These are phyloP conservation scores for Hypoxylon fragiforme DNA, from an alignment of 495 filamentous ascomycete genomes.

Conservation along the genomic window DNA sequence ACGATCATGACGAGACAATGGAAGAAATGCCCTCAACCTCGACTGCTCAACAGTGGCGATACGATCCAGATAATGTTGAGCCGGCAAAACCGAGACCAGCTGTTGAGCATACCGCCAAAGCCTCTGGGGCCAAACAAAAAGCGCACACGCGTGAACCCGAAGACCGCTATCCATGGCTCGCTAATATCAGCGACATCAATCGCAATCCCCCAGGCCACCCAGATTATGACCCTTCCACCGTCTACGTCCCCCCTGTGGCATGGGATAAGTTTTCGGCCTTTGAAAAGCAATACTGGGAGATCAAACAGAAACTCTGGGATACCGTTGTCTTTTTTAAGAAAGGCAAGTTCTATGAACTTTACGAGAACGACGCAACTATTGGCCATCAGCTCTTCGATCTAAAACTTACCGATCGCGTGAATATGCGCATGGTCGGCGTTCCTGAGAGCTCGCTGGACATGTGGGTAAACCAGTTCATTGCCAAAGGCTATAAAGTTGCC, in stretches of 20 bases:
- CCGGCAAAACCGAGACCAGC: slow-evolving; percentile 56
- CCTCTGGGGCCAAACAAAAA: slow-evolving; percentile 67
- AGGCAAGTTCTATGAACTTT: slow-evolving; percentile 98
- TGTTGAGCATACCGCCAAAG: slow-evolving; percentile 44
- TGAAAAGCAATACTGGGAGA: slow-evolving; percentile 99
- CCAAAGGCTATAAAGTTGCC: slow-evolving; percentile 94
- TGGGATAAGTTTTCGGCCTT: slow-evolving; percentile 85
- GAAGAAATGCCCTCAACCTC: slow-evolving; percentile 61
- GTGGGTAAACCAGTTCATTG: slow-evolving; percentile 94
- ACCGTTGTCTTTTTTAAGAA: slow-evolving; percentile 99
- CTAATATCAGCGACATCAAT: slow-evolving; percentile 79
- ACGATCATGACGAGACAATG: slow-evolving; percentile 57
- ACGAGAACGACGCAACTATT: slow-evolving; percentile 97
- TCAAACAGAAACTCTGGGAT: slow-evolving; percentile 97
- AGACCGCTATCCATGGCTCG: slow-evolving; percentile 86
- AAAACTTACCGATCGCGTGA: slow-evolving; percentile 96
- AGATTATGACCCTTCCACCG: slow-evolving; percentile 88
- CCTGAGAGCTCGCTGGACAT: slow-evolving; percentile 87
- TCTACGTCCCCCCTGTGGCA: slow-evolving; percentile 81
- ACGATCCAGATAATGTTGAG: slow-evolving; percentile 74
- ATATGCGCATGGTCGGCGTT: slow-evolving; percentile 98
- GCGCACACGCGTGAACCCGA: slow-evolving; percentile 78
- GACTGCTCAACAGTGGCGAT: slow-evolving; percentile 82
- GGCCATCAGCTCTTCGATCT: slow-evolving; percentile 97
- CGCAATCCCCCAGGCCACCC: slow-evolving; percentile 77